Evolutionary conservation across 108 stramenopile genomes (phyloP).

Genomic region (Nitzschia inconspicua): DNA sequence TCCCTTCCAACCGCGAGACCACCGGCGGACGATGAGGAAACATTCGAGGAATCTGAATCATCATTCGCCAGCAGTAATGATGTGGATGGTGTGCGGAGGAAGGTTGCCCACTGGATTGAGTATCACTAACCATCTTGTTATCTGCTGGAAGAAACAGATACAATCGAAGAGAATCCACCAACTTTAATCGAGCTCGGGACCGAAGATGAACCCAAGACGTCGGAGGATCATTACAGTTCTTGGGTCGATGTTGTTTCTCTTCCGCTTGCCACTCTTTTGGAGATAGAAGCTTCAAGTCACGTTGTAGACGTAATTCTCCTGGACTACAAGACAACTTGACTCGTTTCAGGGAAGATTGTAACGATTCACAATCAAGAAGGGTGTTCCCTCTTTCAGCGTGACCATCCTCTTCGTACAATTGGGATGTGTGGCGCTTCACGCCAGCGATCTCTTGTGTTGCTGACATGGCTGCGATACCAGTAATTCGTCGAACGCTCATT

Average conservation of each 20-base stretch:
- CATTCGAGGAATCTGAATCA: conserved; percentile 69
- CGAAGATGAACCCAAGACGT: conserved; percentile 2
- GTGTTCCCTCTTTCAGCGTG: too few species aligned
- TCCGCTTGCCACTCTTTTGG: conserved; percentile 1
- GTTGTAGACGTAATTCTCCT: conserved; percentile 66
- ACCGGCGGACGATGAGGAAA: conserved; percentile 67
- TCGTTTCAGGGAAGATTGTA: conserved; percentile 57
- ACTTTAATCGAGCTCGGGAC: not conserved
- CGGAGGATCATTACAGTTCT: not conserved
- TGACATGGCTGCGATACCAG: too few species aligned
- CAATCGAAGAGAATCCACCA: conserved; percentile 46
- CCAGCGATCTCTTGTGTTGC: too few species aligned
- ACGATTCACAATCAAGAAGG: conserved; percentile 16
- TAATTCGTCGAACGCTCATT: too few species aligned
- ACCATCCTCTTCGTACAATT: too few species aligned
- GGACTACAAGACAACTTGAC: conserved; percentile 61
- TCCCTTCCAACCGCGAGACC: conserved; percentile 34
- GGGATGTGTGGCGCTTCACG: too few species aligned
- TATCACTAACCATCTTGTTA: not conserved
- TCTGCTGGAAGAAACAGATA: conserved; percentile 30
- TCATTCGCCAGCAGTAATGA: conserved; percentile 15
- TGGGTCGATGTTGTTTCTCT: not conserved
- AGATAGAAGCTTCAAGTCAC: conserved; percentile 44
- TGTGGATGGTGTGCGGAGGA: conserved; percentile 25
- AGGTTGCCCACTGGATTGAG: not conserved